Base-by-base conservation (phyloP, 106 monocot species). In the Ottelia alismoides region DNA sequence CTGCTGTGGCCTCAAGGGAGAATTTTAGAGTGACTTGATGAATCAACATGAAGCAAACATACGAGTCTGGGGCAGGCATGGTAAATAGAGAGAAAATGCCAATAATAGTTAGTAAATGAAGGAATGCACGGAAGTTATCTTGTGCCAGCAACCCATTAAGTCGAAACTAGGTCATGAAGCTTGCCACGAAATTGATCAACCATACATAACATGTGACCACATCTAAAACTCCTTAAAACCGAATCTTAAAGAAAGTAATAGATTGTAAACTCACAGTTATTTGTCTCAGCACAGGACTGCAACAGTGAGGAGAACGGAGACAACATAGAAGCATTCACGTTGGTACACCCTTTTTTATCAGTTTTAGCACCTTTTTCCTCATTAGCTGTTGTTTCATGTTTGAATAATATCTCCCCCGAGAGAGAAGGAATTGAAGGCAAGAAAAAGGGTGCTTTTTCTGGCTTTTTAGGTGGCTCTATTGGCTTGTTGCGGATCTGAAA, bases 361-460 rank as follows among this genome's bases (percentile, higher is more conserved):
- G 16, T 22, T 55, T 63, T 51, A 0, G 1, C 25, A 47, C 57
- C 69, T 24, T 74, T 72, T 56, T 70, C 64, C 58, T 77, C 56
- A 68, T 56, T 66, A 22, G 30, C 56, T 29, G 48, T 19, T 28
- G 11, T 63, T 70, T 68, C 31, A 30, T 76, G 43, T 30, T 77
- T 55, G 71, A 98, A 98, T 61, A 72, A 40, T 65, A 98, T 80
- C 21, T 98, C 74, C 45, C 98, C 98, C 7, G 90, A 83, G 47
- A 86, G 73, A 31, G 85, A 83, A 27, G 98, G 86, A 68, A 64
- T 72, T 45, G 90, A 74, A 18, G 90, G 98, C 72, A 98, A 83
- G 72, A 98, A 98, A 63, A 98, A 98, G 49, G 98, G 98, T 51
- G 90, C 90, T 57, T 86, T 98, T 55, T 98, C 90, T 25, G 90